A percentile compares a stretch with the other conserved stretches of the same genome.
Evolutionary conservation across 2,329 filamentous ascomycete species (phyloP).

Genomic region (Dactylonectria estremocensis): DNA sequence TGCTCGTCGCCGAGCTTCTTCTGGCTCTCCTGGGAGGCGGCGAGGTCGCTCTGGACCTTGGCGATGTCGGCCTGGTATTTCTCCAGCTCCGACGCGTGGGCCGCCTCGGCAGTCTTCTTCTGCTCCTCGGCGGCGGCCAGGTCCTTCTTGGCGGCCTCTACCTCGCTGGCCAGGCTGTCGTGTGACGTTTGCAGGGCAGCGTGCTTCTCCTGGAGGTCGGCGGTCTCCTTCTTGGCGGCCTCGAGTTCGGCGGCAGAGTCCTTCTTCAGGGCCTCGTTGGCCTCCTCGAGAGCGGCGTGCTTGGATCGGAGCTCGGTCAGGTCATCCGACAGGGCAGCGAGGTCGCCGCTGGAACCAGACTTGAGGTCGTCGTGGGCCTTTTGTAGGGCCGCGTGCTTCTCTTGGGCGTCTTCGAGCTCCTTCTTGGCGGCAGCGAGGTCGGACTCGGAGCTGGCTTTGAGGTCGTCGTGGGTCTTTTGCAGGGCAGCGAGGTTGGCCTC

Average conservation of each 20-base stretch:
- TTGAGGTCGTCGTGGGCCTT: conserved; percentile 45
- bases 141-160: conserved; percentile 52
- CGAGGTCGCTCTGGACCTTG: conserved; percentile 44
- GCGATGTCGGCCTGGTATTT: conserved; percentile 45
- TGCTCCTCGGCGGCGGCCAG: conserved; percentile 43
- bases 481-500: conserved; percentile 48
- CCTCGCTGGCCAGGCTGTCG: conserved; percentile 45
- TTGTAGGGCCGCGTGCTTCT: conserved; percentile 39
- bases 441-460: conserved; percentile 46
- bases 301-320: conserved; percentile 51
- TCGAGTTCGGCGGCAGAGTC: conserved; percentile 52
- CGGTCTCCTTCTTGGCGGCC: conserved; percentile 50
- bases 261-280: conserved; percentile 47
- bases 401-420: conserved; percentile 44
- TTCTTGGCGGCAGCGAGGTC: conserved; percentile 49
- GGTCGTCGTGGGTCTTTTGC: conserved; percentile 47
- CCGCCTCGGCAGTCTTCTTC: conserved; percentile 39
- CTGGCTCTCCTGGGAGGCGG: conserved; percentile 44
- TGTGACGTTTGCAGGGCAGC: conserved; percentile 41
- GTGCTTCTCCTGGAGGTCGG: conserved; percentile 49
- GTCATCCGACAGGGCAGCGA: conserved; percentile 38
- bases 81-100: conserved; percentile 38
- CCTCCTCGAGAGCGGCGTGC: conserved; percentile 45
- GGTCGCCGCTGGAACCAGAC: conserved; percentile 39
- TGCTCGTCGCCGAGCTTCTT: conserved; percentile 47